Percentiles rank a stretch among this genome's conserved stretches.
Evolutionary conservation across 2,329 filamentous ascomycete genomes (phyloP).

Genomic region (Pyricularia grisea): DNA sequence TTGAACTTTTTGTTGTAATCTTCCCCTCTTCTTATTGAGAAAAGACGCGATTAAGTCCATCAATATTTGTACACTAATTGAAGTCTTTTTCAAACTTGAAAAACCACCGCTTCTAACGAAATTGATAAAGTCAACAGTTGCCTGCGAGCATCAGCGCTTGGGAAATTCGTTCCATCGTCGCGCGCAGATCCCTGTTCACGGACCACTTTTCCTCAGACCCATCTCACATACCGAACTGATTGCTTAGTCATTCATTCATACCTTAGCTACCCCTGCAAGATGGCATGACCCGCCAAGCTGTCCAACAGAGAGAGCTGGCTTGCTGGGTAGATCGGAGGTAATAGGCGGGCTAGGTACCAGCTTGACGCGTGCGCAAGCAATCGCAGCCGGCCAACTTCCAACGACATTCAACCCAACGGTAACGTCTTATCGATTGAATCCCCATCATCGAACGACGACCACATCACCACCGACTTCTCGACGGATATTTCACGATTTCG

Average conservation of each 20-base stretch:
- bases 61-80: background rate
- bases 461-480: slow-evolving; percentile 5
- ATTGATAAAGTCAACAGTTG: background rate
- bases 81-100: background rate
- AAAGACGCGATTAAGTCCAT: background rate
- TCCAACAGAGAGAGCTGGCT: slow-evolving; percentile 6
- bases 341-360: slow-evolving; percentile 15
- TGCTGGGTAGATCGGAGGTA: background rate
- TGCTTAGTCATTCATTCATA: slow-evolving; percentile 35
- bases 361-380: slow-evolving; percentile 18
- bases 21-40: background rate
- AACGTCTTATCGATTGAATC: background rate
- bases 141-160: background rate
- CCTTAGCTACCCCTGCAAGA: slow-evolving; percentile 24
- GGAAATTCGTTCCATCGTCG: background rate
- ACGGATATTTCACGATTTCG: slow-evolving; percentile 7
- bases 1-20: background rate
- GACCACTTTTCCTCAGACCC: background rate
- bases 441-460: slow-evolving; percentile 7
- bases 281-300: background rate
- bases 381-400: slow-evolving; percentile 3
- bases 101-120: background rate
- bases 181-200: background rate
- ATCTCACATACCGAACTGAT: background rate
- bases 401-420: background rate